Base-by-base conservation (phyloP, 75 land plant genomes). In the Cunninghamia lanceolata region DNA sequence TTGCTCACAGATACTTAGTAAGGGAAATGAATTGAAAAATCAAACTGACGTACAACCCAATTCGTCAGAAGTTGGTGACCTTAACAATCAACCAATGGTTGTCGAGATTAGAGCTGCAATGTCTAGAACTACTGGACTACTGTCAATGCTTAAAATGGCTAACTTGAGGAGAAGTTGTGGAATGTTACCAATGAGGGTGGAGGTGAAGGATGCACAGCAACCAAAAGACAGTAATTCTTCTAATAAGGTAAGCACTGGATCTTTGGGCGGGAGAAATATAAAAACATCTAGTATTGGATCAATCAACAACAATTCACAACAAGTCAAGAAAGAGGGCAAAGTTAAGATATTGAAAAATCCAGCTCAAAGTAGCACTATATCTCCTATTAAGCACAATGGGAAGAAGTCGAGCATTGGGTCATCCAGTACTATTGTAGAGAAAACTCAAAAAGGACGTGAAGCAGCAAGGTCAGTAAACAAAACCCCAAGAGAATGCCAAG, bases 131-230 rank as follows among this genome's bases (percentile, higher is more conserved):
- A 11, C 47, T 13, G 32, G 50, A 45, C 52, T 80, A 34, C 13
- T 80, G 30, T n/a, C 30, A 2, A 80, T 80, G 82, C 82, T 80
- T 43, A 80, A 80, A 80, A 43, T 43, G 50, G 28, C 34, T 80
- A 80, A 50, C 40, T 5, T 80, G 82, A 80, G 82, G 46, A 80
- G 82, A 80, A 80, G 82, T 13, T 42, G 32, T 45, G 82, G 82
- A 43, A 28, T 45, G 39, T 47, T 42, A n/a, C 82, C 82, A 43
- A 10, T 80, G 82, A 80, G 82, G 47, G 82, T 80, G 32, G 82
- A 80, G n/a, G 82, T 80, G 82, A 80, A 42, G 82, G 82, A 43
- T n/a, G 8, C 19, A 8, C 47, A 43, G 10, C 45, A 78, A 79
- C 46, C 82, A 42, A 80, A 80, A 28, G 82, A 45, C n/a, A 28